Evolutionary conservation across 106 monocot genomes (phyloP).

Genomic region (Dendrobium nobile): DNA sequence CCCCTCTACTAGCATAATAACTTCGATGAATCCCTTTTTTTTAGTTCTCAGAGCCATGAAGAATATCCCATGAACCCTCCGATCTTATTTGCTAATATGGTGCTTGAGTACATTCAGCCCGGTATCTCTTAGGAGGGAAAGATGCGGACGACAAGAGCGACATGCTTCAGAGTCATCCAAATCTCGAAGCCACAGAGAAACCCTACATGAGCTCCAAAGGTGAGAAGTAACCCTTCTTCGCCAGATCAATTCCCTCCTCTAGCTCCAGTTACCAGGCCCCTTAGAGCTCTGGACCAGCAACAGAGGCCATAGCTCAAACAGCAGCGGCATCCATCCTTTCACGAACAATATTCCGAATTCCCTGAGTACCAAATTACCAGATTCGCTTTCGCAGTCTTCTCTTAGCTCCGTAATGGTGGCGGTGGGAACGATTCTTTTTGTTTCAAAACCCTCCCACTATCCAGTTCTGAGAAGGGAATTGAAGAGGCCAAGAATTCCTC

Average conservation of each 20-base stretch:
- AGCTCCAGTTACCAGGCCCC: constrained; percentile 7
- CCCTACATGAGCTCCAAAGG: constrained; percentile 30
- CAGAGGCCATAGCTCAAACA: not conserved
- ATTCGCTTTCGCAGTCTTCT: too few species aligned
- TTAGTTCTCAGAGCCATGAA: not conserved
- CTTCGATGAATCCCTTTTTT: not conserved
- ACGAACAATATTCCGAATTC: not conserved
- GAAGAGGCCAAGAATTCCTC: constrained; percentile 62
- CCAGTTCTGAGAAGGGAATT: constrained; percentile 34
- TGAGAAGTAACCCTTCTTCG: constrained; percentile 20
- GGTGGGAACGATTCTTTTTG: not conserved
- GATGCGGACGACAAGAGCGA: constrained; percentile 18
- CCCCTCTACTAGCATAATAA: not conserved
- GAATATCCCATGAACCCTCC: not conserved
- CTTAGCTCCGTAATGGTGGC: too few species aligned
- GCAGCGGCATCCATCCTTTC: not conserved
- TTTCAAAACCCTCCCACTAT: constrained; percentile 14
- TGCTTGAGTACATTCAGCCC: constrained; percentile 14
- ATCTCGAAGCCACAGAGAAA: constrained; percentile 25
- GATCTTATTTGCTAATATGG: constrained; percentile 5
- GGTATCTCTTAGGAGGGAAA: constrained; percentile 20
- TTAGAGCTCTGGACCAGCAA: constrained; percentile 29
- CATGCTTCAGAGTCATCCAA: constrained; percentile 5
- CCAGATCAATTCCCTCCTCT: constrained; percentile 9
- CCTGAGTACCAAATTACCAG: not conserved